Evolutionary conservation across 176 grass and related monocot species (phyloP), one percentile per base, ranked within the genome.

Genomic region (Avena insularis): DNA sequence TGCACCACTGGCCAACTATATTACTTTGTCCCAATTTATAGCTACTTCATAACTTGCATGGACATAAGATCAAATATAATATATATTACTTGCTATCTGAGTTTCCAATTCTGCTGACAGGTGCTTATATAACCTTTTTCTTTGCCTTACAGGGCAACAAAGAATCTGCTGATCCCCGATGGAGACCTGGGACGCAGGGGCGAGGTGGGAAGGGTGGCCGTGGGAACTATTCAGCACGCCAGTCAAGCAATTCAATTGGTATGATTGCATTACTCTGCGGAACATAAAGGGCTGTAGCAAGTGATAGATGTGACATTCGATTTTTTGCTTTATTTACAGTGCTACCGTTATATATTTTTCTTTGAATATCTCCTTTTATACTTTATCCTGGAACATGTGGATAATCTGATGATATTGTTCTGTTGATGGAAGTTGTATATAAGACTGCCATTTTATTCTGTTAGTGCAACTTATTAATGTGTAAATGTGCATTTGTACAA

Each of bases 151-250:
- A 94, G 91, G 70, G 8, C 63, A 90, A 62, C 58, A 92, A 87
- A 87, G 92, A 97, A 60, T 12, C 84, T 31, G 55, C 62, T 87
- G 92, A 97, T 85, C 69, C 80, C 53, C 88, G 83, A 70, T 88
- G 78, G 88, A 89, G 88, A 72, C 83, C 63, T 33, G 92, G 88
- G 59, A 57, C 60, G 35, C 89, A 91, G 40, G 94, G 90, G 81
- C 80, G 92, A 87, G 88, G 87, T 83, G 92, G 90, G 84, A 94
- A 87, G 75, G 86, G 88, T 33, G 92, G 86, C 29, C 83, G 89
- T 11, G 91, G 50, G 48, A 93, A 56, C 79, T 93, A 86, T 89
- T 92, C 83, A 82, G 88, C 90, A 74, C 88, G 84, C 17, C 81
- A 87, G n/a, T 31, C 89, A 21, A 75, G 50, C 51, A 88, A 88